Base-by-base conservation (phyloP, 2,329 filamentous ascomycete genomes). In the Penicillium sp. region DNA sequence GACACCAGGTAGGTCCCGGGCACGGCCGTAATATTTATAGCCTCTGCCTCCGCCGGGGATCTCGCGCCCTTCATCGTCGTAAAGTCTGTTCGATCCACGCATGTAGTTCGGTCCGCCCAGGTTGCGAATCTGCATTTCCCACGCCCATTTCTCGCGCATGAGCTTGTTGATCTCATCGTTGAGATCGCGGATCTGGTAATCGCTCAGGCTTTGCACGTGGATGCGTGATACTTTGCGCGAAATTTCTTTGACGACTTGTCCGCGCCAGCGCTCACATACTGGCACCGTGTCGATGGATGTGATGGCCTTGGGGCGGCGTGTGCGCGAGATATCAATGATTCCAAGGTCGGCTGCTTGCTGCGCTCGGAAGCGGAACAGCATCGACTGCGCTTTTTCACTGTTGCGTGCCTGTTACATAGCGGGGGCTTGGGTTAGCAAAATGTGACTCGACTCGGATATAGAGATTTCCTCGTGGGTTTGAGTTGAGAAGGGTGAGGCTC, bases 111-210 rank as follows among this genome's bases (percentile, higher is more conserved):
- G 94, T 2, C 94, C 94, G n/a, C 94, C 94, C 25, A 97, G 75
- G 69, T 96, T 95, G 57, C 92, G 85, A 66, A 99, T 97, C 77
- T 97, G 92, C 67, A 94, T 86, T 81, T 99, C 94, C 94, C 94
- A 99, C 84, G 96, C 92, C 83, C 95, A 92, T 78, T 99, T 99
- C 80, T 99, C 94, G 63, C 92, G 87, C 91, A 99, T 97, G 61
- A 96, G 84, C 79, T 96, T 96, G 82, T 99, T 99, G 82, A 99
- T 96, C 78, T 99, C 94, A 76, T 99, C 94, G 79, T 99, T 99
- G 72, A 99, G 82, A 76, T 99, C 94, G 70, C 94, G 88, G 75
- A 99, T 91, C 81, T 97, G 94, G 80, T 90, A 97, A 81, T 99
- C 94, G 76, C 87, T 91, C n/a, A 99, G 83, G 46, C 88, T 87